Conservation (phyloP, 208 protist genomes). For the Acanthamoeba culbertsoni region DNA sequence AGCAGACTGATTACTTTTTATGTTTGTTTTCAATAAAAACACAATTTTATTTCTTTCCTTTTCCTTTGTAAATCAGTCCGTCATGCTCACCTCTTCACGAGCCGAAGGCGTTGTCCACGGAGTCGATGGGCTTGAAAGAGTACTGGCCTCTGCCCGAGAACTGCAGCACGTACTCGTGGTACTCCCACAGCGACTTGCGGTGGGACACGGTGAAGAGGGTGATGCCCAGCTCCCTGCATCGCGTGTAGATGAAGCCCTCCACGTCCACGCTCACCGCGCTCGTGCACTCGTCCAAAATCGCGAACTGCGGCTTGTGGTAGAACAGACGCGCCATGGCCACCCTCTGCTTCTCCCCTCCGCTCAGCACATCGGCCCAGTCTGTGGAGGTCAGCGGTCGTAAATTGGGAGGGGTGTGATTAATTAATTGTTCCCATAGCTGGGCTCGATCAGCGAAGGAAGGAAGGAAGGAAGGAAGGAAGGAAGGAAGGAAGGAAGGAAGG, state of each 20-base stretch:
- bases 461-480: not conserved
- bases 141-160: slow-evolving; percentile 77
- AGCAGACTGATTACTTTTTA: too few species aligned
- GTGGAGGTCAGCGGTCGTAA: not conserved
- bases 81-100: not conserved
- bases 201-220: slow-evolving; percentile 80
- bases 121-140: slow-evolving; percentile 60
- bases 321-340: slow-evolving; percentile 77
- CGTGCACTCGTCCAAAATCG: slow-evolving; percentile 82
- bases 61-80: not conserved
- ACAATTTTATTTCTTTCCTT: too few species aligned
- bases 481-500: not conserved
- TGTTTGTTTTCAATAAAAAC: not conserved
- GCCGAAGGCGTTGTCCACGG: not conserved
- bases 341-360: slow-evolving; percentile 70
- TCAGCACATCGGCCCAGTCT: slow-evolving; percentile 68
- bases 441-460: too few species aligned
- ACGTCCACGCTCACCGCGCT: slow-evolving; percentile 71
- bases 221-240: slow-evolving; percentile 70
- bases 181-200: slow-evolving; percentile 76
- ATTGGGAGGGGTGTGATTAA: not conserved
- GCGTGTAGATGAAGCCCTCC: slow-evolving; percentile 70
- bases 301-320: slow-evolving; percentile 76
- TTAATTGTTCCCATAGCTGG: too few species aligned
- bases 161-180: slow-evolving; percentile 77